Evolutionary conservation across 75 land plant species (phyloP), one percentile per base, ranked within the genome.

Genomic region (Pinus taeda): DNA sequence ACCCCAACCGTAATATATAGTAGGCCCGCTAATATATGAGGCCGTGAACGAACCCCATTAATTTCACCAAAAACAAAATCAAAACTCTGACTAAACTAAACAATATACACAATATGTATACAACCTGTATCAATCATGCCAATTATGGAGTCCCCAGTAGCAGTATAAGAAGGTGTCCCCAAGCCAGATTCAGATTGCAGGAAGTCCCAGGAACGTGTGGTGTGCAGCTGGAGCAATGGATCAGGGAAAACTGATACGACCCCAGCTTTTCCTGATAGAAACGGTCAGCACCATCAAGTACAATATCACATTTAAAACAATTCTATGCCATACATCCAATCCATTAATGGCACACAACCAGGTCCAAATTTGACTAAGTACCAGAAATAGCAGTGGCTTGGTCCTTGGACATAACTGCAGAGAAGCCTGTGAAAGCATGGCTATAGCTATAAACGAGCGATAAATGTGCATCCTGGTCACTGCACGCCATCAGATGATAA

Each of bases 141-240:
- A 59, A 93, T 86, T 15, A 93, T 86, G 67, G 86, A 81, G 75
- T 90, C 93, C 3, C 65, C 64, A 74, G 26, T 33, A 3, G 70
- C 49, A 15, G 79, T 37, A 33, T 80, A 65, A 56, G 39, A 15
- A 22, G 78, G 57, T 8, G 13, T 59, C 5, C 76, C 74, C 1
- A 83, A 55, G 15, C 53, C 75, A 4, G 82, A 74, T 62, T 84
- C 84, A 26, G 81, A 53, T 21, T 86, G 83, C n/a, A 93, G 77
- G 80, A 91, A 95, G 42, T 93, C 92, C 98, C 98, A 95, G n/a
- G 98, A 93, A 36, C 82, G 89, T 4, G 98, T 95, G 7, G 98
- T 95, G 75, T 93, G 96, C 55, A 90, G 86, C 55, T 88, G 57
- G 8, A 79, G 76, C 11, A 86, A 29, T 7, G 83, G 82, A 65